Evolutionary conservation across 2,329 filamentous ascomycete species (phyloP).

Genomic region (Salinomyces thailandicus): DNA sequence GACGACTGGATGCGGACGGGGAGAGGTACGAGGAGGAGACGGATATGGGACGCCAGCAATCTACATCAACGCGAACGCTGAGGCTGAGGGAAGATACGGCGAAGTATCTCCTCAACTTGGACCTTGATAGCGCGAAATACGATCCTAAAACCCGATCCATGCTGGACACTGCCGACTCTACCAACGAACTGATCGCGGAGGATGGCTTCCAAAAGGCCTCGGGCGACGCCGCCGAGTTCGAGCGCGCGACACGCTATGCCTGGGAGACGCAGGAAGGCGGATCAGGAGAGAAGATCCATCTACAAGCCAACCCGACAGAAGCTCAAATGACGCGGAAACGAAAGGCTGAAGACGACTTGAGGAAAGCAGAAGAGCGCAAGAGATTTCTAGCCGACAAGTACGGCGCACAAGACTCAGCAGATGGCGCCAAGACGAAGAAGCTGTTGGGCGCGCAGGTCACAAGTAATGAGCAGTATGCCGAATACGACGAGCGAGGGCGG

Average conservation of each 20-base stretch:
- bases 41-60: slow-evolving; percentile 90
- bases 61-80: slow-evolving; percentile 80
- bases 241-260: slow-evolving; percentile 76
- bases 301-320: slow-evolving; percentile 93
- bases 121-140: slow-evolving; percentile 93
- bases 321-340: slow-evolving; percentile 77
- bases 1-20: slow-evolving; percentile 37
- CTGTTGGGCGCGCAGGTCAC: slow-evolving; percentile 58
- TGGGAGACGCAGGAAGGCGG: slow-evolving; percentile 89
- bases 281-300: slow-evolving; percentile 68
- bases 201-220: slow-evolving; percentile 83
- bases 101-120: slow-evolving; percentile 89
- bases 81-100: slow-evolving; percentile 92
- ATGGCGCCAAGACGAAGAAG: slow-evolving; percentile 41
- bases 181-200: slow-evolving; percentile 75
- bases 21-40: slow-evolving; percentile 81
- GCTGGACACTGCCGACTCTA: slow-evolving; percentile 70
- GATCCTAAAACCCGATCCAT: slow-evolving; percentile 92
- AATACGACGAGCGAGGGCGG: slow-evolving; percentile 83
- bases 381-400: slow-evolving; percentile 73
- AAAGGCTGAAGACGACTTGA: slow-evolving; percentile 61
- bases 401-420: slow-evolving; percentile 54
- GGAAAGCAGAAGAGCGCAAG: slow-evolving; percentile 55
- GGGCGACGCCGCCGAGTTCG: slow-evolving; percentile 87
- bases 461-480: slow-evolving; percentile 78